Evolutionary conservation across 306 rosid species (phyloP).

Genomic region (Quercus alba): DNA sequence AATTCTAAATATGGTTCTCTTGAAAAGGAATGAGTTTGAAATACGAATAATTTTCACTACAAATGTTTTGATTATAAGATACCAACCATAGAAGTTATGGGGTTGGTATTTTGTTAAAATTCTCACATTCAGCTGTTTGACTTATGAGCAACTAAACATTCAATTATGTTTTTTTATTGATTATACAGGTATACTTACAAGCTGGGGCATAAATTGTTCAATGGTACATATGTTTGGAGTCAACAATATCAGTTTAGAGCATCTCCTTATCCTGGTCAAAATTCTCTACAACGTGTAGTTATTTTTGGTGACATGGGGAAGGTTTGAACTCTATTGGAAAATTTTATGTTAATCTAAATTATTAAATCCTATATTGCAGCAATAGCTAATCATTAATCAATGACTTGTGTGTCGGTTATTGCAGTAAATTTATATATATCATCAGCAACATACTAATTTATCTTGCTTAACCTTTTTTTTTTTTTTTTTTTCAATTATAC

Average conservation of each 20-base stretch:
- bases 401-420: not conserved
- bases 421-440: not conserved
- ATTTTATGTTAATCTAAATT: not conserved
- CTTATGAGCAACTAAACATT: not conserved
- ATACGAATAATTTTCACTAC: not conserved
- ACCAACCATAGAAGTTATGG: not conserved
- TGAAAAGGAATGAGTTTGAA: not conserved
- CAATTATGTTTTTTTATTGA: not conserved
- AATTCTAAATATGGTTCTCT: too few relatives aligned
- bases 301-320: constrained; percentile 99
- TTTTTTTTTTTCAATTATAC: not conserved
- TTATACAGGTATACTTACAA: constrained; percentile 66
- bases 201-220: constrained; percentile 65
- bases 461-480: not conserved
- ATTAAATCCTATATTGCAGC: not conserved
- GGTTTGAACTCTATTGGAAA: constrained; percentile 41
- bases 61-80: not conserved
- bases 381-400: not conserved
- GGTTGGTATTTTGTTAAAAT: not conserved
- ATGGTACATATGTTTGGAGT: constrained; percentile 72
- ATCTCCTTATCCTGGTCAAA: constrained; percentile 95
- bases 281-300: constrained; percentile 77
- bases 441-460: not conserved
- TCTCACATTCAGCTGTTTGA: not conserved
- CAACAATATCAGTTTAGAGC: constrained; percentile 67